Base-by-base conservation (phyloP, 1,284 basidiomycete species). In the Ustilago loliicola region DNA sequence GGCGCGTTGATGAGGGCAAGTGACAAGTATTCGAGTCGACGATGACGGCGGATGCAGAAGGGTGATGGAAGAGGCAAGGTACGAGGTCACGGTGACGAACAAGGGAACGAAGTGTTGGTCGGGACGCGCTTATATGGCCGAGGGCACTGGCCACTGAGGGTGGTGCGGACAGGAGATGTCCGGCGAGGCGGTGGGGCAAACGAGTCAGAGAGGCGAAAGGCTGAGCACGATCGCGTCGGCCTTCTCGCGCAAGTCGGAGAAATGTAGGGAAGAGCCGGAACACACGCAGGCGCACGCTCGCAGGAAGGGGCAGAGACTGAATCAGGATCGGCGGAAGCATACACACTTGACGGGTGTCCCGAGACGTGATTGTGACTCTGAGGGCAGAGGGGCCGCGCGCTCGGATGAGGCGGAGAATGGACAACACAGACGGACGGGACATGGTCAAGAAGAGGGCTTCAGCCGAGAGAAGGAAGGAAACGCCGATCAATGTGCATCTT, bases 261-360 rank as follows among this genome's bases (percentile, higher is more conserved):
- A 29, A n/a, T 47, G 21, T 32, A 62, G 66, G 66, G 27, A 62
- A 50, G 52, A 60, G 8, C 51, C 67, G 67, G 67, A 64, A 70
- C 60, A 53, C 36, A 55, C 25, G 21, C 45, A 59, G n/a, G 45
- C 51, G 21, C 51, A 10, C 29, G 15, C 10, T 30, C 30, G 45
- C 45, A 30, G n/a, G 36, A 51, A 36, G 58, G 42, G 21, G 8
- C n/a, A 21, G 42, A 30, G 21, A 25, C 47, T 56, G 65, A 56
- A 32, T 61, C 65, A 61, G 60, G 66, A 61, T 68, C 66, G 66
- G 60, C 66, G 54, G 59, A 68, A 68, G 40, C 52, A 32, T 51
- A 17, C 15, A 32, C 19, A 52, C 50, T 8, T 27, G 36, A 27
- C 27, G 51, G 58, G 30, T 32, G 19, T 52, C 48, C 34, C 60